Base-by-base conservation (phyloP, 352 stramenopile species). In the Globisporangium mamillatum region DNA sequence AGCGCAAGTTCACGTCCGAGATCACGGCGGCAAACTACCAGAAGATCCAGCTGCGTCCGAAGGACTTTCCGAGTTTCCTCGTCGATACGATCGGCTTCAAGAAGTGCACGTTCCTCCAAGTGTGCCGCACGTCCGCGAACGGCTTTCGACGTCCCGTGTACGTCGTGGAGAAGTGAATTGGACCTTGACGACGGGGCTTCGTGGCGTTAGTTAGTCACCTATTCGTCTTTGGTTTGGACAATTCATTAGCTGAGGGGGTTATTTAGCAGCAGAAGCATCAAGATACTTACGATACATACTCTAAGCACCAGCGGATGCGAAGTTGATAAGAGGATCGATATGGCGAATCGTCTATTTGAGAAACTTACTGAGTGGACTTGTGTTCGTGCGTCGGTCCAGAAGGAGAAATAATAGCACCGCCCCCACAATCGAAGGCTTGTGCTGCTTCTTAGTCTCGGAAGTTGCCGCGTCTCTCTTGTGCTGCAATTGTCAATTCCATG, bases 1-100 rank as follows among this genome's bases (percentile, higher is more conserved):
- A 94, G 64, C 82, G 86, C 61, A 94, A 92, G 64, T 91, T 93
- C 66, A 94, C 85, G 54, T 91, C 82, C n/a, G 84, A 88, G 56
- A 66, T 86, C 50, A 94, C 87, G 12, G 75, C 72, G 1, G 81
- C 75, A 20, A 91, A 92, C 64, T 94, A 93, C 69, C 65, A 78
- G 22, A 79, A 81, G 64, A 93, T 94, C 56, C 63, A 82, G 52
- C 63, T 94, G 63, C 83, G 87, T 22, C 87, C 85, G 2, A 92
- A 92, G 71, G 81, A 91, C 65, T 94, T 94, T 64, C 78, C 82
- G 1, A 64, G 67, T 14, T 83, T 83, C 69, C 75, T 94, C 29
- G 69, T 78, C 6, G 74, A 88, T 2, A 80, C 67, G 2, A 70
- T 92, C 9, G 87, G 87, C 5, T 94, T 94, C 56, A 74, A 70